Conservation (phyloP, 2,329 filamentous ascomycete genomes). For the Cercospora nicotianae region DNA sequence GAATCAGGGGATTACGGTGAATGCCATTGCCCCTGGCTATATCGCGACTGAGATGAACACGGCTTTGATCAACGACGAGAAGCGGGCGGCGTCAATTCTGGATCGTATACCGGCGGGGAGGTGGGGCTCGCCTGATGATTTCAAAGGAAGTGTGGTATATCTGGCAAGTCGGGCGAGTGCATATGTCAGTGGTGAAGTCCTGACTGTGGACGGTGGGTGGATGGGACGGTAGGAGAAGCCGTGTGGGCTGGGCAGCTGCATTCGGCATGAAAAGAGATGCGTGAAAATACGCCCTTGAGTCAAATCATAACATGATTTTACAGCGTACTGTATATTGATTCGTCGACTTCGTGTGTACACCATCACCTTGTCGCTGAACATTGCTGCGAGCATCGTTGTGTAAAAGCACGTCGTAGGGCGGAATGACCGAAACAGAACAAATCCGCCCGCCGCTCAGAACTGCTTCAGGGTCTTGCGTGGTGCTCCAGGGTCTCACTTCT, state of each 20-base stretch:
- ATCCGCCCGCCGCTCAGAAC: neutral
- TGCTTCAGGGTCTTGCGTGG: neutral
- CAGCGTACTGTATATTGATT: neutral
- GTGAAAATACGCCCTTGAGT: neutral
- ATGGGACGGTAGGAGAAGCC: slow-evolving; percentile 63
- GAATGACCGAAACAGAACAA: neutral
- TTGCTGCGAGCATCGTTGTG: neutral
- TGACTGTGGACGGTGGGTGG: slow-evolving; percentile 86
- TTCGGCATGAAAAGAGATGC: neutral
- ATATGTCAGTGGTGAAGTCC: slow-evolving; percentile 78
- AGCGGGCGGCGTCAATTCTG: slow-evolving; percentile 70
- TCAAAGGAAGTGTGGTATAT: slow-evolving; percentile 78
- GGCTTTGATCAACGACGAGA: slow-evolving; percentile 71
- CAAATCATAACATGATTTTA: neutral
- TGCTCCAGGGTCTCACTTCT: neutral
- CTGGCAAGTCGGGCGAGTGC: slow-evolving; percentile 73
- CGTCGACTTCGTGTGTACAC: neutral
- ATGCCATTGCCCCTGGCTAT: slow-evolving; percentile 86
- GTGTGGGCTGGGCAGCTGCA: neutral
- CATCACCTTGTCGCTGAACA: neutral
- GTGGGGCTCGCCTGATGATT: slow-evolving; percentile 83
- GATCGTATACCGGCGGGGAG: slow-evolving; percentile 78
- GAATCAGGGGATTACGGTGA: slow-evolving; percentile 74
- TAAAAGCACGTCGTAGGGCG: neutral
- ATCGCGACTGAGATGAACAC: slow-evolving; percentile 94